Evolutionary conservation across 495 filamentous ascomycete species (phyloP).

Genomic region (Talaromyces stipitatus): DNA sequence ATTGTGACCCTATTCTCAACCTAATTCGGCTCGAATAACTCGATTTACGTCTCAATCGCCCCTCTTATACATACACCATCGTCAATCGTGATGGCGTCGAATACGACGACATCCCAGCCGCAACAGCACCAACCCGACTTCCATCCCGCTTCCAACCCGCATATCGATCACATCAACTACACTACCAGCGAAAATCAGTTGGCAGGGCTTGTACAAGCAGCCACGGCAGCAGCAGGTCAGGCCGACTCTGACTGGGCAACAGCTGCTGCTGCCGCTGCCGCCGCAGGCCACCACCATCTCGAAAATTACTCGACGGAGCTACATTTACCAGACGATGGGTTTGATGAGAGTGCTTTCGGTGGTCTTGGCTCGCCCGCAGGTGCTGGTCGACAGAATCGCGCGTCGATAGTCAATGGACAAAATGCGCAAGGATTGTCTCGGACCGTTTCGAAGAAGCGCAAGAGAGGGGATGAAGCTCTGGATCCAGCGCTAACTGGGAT

Average conservation of each 20-base stretch:
- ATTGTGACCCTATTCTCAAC: too few species aligned
- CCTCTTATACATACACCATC: too few species aligned
- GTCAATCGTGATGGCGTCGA: conserved; percentile 15
- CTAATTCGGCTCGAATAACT: too few species aligned
- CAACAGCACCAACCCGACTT: conserved; percentile 15
- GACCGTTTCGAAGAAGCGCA: conserved; percentile 35
- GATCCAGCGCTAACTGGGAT: conserved; percentile 33
- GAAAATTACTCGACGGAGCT: conserved; percentile 33
- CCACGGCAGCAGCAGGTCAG: conserved; percentile 44
- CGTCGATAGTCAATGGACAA: conserved; percentile 53
- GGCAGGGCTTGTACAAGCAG: conserved; percentile 46
- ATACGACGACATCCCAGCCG: conserved; percentile 22
- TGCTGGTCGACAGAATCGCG: conserved; percentile 19
- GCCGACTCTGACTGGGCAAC: conserved; percentile 39
- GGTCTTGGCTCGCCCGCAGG: conserved; percentile 22
- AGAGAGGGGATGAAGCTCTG: conserved; percentile 35
- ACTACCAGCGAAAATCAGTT: conserved; percentile 40
- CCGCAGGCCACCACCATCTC: conserved; percentile 31
- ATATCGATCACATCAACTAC: conserved; percentile 32
- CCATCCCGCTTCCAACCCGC: conserved; percentile 18
- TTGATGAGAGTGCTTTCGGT: conserved; percentile 31
- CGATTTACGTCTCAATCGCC: too few species aligned
- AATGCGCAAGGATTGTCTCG: conserved; percentile 69
- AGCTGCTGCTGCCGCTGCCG: conserved; percentile 26
- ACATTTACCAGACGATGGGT: conserved; percentile 35